These are phyloP conservation scores for Cryptococcus sp. DNA, from an alignment of 1,284 basidiomycete genomes.

Conservation along the genomic window DNA sequence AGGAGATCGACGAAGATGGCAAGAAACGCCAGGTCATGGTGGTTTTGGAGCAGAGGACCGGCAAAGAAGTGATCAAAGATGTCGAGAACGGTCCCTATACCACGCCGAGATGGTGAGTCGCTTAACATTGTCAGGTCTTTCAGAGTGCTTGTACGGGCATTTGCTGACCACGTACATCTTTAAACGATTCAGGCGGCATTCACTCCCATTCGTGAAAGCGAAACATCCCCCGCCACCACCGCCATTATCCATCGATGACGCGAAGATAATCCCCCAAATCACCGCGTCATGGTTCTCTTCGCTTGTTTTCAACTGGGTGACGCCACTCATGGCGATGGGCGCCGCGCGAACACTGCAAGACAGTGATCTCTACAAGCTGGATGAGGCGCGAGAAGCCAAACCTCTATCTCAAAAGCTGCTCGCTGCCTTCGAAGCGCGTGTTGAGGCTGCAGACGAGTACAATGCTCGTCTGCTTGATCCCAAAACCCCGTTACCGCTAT, in stretches of 20 bases:
- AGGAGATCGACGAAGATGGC: constrained; percentile 32
- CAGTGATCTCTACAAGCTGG: constrained; percentile 80
- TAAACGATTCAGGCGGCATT: constrained; percentile 41
- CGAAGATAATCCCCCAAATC: constrained; percentile 59
- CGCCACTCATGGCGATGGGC: constrained; percentile 63
- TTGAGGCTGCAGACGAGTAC: constrained; percentile 65
- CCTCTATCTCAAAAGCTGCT: constrained; percentile 67
- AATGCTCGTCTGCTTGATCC: constrained; percentile 63
- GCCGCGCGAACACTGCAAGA: constrained; percentile 74
- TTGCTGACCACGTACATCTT: constrained; percentile 7
- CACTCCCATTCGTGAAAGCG: constrained; percentile 49
- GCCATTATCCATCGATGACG: constrained; percentile 61
- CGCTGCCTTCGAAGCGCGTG: constrained; percentile 66
- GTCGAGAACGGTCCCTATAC: constrained; percentile 47
- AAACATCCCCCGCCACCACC: constrained; percentile 57
- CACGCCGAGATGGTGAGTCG: constrained; percentile 45
- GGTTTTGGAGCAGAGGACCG: constrained; percentile 44
- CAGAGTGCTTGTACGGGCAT: neutral
- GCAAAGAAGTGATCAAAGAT: constrained; percentile 42
- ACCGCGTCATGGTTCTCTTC: constrained; percentile 59
- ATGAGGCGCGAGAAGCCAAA: constrained; percentile 59
- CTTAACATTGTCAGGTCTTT: neutral
- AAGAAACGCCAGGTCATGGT: constrained; percentile 43
- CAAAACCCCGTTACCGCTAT: constrained; percentile 35
- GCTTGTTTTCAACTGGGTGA: constrained; percentile 73